Evolutionary conservation across 495 filamentous ascomycete species (phyloP).

Genomic region (Hypoxylon intermedium): DNA sequence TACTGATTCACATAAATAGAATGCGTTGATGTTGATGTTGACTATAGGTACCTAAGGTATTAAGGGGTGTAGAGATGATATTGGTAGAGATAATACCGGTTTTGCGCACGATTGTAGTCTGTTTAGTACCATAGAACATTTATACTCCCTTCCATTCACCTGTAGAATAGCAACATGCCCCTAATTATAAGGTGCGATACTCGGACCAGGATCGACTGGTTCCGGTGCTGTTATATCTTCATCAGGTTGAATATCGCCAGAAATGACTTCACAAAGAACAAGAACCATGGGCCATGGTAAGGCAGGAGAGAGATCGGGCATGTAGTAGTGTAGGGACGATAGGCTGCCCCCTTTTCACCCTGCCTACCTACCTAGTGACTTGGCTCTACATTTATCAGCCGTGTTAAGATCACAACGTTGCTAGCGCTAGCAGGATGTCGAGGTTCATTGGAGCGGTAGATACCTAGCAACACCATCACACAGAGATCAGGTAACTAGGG

Average conservation of each 20-base stretch:
- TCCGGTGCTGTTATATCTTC: not conserved
- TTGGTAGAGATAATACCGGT: too few species aligned
- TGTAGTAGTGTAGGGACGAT: too few species aligned
- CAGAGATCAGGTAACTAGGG: not conserved
- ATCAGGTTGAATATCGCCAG: not conserved
- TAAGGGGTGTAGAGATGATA: too few species aligned
- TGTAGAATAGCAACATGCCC: too few species aligned
- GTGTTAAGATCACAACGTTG: not conserved
- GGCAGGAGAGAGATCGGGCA: too few species aligned
- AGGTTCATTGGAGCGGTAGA: not conserved
- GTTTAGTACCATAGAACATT: too few species aligned
- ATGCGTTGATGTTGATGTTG: too few species aligned
- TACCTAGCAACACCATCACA: not conserved
- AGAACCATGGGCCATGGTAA: conserved; percentile 21
- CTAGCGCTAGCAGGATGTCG: not conserved
- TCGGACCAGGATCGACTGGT: not conserved
- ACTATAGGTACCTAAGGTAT: too few species aligned
- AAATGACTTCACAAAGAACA: conserved; percentile 5
- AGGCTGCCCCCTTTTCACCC: not conserved
- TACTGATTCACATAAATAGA: too few species aligned
- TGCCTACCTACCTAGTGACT: not conserved
- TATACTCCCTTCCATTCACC: too few species aligned
- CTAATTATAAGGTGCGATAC: too few species aligned
- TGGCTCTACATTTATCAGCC: conserved; percentile 14
- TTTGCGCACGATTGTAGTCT: too few species aligned